A percentile compares a stretch with the other conserved stretches of the same genome.
phyloP scores from a whole-genome alignment of 768 basidiomycete genomes.

The Podaxis mareebaensis region DNA sequence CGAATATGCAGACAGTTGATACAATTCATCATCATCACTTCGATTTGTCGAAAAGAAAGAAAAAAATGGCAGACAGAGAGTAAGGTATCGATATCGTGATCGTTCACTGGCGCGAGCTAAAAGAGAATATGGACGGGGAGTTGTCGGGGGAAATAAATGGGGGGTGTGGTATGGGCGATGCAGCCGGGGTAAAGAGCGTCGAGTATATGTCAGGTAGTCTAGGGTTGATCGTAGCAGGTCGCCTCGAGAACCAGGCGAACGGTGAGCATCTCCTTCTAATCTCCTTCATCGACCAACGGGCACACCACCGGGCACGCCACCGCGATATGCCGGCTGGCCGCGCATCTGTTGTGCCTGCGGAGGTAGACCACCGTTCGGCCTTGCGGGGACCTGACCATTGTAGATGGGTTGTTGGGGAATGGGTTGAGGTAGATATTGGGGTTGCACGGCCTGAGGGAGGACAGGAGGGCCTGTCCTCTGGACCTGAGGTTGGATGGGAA shows the following conservation, averaged over 20 bases:
- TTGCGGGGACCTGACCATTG: constrained; percentile 21
- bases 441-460: neutral
- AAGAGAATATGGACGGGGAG: neutral
- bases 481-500: constrained; percentile 14
- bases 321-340: constrained; percentile 37
- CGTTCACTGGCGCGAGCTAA: constrained; percentile 5
- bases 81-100: constrained; percentile 12
- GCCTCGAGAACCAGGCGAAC: constrained; percentile 6
- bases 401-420: constrained; percentile 15
- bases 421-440: constrained; percentile 20
- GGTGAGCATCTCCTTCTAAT: constrained; percentile 8
- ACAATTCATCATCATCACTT: constrained; percentile 10
- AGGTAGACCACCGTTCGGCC: constrained; percentile 20
- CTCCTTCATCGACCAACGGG: constrained; percentile 38
- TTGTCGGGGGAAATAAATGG: neutral
- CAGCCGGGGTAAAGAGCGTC: neutral
- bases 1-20: constrained; percentile 7
- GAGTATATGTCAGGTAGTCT: constrained; percentile 8
- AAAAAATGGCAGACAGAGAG: neutral
- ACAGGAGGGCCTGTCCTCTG: constrained; percentile 13
- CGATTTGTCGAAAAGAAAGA: neutral
- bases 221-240: constrained; percentile 3
- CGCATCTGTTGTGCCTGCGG: constrained; percentile 24
- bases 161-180: constrained; percentile 9
- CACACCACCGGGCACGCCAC: constrained; percentile 28